Base-by-base conservation (phyloP, 768 basidiomycete genomes). In the Termitomyces sp. region DNA sequence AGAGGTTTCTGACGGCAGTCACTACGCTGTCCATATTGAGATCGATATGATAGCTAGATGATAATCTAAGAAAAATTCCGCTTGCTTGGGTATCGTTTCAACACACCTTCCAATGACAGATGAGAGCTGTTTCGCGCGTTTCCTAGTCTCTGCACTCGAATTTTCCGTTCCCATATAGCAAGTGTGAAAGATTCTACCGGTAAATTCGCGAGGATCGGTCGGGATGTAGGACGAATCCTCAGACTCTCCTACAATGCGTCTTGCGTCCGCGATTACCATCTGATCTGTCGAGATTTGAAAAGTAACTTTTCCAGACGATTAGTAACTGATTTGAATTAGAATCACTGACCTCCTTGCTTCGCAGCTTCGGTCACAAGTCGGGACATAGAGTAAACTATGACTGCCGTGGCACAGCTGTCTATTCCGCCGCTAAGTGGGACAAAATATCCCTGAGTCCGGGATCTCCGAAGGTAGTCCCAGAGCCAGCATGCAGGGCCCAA, bases 161-260 rank as follows among this genome's bases (percentile, higher is more conserved):
- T 98, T 95, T 69, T 94, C 91, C 0, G 97, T 99, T 5, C 96
- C 96, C 97, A 99, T 98, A 71, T 96, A 99, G 70, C 93, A 97
- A 0, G 95, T 96, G 69, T 98, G 95, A 75, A 99, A 96, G 52
- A 98, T 86, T 24, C 93, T 79, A 51, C 75, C 77, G 26, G 84
- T 83, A 62, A 98, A 93, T 66, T 98, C 97, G 45, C 78, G 82
- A 0, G 95, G 84, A 68, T 99, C 94, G 0, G 82, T 78, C 1
- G 97, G 96, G 26, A 93, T 64, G 66, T 98, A 98, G 1, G 71
- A 71, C 2, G 95, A 96, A 56, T 81, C 84, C 52, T 85, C 85
- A 0, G 87, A 77, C 66, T 96, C 92, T 4, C 95, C 93, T 0
- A 79, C 82, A 55, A 99, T 94, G 43, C 95, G 82, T 28, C 94